Percentiles rank a stretch among this genome's conserved stretches.
Evolutionary conservation across 169 alveolate genomes (phyloP).

Genomic region (Cryptosporidium xiaoi): DNA sequence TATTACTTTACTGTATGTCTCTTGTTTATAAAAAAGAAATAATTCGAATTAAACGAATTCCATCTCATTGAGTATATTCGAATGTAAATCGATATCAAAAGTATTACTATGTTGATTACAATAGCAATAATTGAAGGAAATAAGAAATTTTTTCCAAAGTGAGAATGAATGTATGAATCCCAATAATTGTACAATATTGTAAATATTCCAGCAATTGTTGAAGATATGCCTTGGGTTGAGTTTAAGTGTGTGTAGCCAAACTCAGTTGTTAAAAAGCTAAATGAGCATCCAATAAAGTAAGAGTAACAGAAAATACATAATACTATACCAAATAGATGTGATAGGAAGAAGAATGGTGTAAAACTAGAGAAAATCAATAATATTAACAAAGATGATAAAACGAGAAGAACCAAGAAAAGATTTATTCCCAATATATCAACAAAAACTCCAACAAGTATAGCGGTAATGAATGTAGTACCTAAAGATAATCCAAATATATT

Average conservation of each 20-base stretch:
- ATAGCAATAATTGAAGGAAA: slow-evolving; percentile 32
- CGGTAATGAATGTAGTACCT: slow-evolving; percentile 47
- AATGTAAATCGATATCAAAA: slow-evolving; percentile 20
- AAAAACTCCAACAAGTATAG: slow-evolving; percentile 45
- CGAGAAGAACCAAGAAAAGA: slow-evolving; percentile 30
- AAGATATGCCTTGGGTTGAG: slow-evolving; percentile 58
- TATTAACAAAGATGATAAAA: slow-evolving; percentile 40
- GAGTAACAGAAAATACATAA: slow-evolving; percentile 63
- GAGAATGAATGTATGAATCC: slow-evolving; percentile 44
- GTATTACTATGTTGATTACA: slow-evolving; percentile 12
- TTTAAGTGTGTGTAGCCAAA: slow-evolving; percentile 62
- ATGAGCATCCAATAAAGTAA: slow-evolving; percentile 69
- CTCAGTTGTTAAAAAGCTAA: slow-evolving; percentile 45
- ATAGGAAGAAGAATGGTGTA: slow-evolving; percentile 29
- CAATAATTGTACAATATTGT: slow-evolving; percentile 25
- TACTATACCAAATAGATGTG: slow-evolving; percentile 52
- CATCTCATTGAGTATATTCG: slow-evolving; percentile 19
- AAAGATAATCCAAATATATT: slow-evolving; percentile 52
- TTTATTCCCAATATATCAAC: slow-evolving; percentile 53
- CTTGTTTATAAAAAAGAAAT: slow-evolving; percentile 27
- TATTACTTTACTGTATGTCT: no score
- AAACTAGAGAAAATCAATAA: slow-evolving; percentile 42
- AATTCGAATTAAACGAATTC: slow-evolving; percentile 30
- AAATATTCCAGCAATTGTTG: slow-evolving; percentile 65
- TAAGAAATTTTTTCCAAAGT: slow-evolving; percentile 2